Evolutionary conservation across 805 yeast species (phyloP).

Genomic region (Zygosaccharomyces kombuchaensis): DNA sequence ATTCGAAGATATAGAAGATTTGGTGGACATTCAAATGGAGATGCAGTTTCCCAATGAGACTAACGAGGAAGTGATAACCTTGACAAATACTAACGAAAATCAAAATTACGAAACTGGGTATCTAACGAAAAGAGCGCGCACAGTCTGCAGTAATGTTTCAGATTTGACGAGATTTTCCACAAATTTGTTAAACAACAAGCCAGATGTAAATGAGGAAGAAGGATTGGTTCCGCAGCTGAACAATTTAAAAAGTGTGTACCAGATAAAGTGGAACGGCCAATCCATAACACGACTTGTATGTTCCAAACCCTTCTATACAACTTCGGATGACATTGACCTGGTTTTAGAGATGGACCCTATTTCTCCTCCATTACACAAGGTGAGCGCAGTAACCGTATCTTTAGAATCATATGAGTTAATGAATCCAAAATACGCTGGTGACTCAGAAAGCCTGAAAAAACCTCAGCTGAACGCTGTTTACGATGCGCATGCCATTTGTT

Average conservation of each 20-base stretch:
- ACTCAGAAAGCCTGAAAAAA: constrained; percentile 9
- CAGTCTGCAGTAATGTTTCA: constrained; percentile 19
- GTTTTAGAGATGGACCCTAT: constrained; percentile 33
- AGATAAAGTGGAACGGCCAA: constrained; percentile 41
- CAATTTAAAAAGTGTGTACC: constrained; percentile 34
- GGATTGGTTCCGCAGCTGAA: constrained; percentile 25
- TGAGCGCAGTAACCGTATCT: constrained; percentile 38
- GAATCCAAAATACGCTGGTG: constrained; percentile 28
- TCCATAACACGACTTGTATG: constrained; percentile 39
- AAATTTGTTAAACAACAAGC: neutral
- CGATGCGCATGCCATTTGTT: constrained; percentile 32
- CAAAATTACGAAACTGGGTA: constrained; percentile 6
- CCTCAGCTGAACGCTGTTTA: constrained; percentile 24
- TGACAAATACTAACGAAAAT: constrained; percentile 7
- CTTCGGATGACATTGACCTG: constrained; percentile 45
- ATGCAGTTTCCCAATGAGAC: constrained; percentile 21
- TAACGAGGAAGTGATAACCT: constrained; percentile 8
- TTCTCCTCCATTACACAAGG: constrained; percentile 28
- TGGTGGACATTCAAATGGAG: constrained; percentile 27
- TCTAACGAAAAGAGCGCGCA: constrained; percentile 5
- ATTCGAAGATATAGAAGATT: constrained; percentile 27
- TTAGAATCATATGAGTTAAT: constrained; percentile 38
- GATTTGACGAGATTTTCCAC: constrained; percentile 11
- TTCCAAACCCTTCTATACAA: constrained; percentile 40
- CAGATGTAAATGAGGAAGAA: neutral